A percentile compares a stretch with the other conserved stretches of the same genome.
Evolutionary conservation across 169 alveolate species (phyloP).

Genomic region (Fabrea salina): DNA sequence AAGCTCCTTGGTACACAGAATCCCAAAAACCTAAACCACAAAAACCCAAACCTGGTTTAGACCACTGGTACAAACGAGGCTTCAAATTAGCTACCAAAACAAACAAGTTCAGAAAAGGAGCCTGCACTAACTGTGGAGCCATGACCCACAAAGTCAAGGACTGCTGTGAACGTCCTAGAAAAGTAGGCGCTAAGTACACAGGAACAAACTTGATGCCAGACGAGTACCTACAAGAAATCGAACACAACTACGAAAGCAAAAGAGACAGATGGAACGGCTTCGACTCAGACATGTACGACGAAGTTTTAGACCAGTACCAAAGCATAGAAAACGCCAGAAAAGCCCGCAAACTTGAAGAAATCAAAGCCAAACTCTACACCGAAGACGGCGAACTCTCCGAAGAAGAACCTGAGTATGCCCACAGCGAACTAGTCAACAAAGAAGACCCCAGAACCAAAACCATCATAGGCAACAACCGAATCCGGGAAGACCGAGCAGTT

Average conservation of each 20-base stretch:
- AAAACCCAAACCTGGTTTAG: constrained; percentile 33
- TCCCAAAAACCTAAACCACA: constrained; percentile 61
- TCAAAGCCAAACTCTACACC: constrained; percentile 47
- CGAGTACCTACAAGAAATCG: constrained; percentile 82
- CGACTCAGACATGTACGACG: constrained; percentile 87
- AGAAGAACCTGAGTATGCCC: constrained; percentile 52
- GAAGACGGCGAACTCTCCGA: constrained; percentile 57
- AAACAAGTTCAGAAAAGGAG: constrained; percentile 89
- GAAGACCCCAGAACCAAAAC: constrained; percentile 81
- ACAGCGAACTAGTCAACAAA: constrained; percentile 54
- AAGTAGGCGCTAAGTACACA: constrained; percentile 94
- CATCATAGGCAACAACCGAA: constrained; percentile 90
- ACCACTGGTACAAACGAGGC: constrained; percentile 65
- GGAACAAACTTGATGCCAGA: constrained; percentile 89
- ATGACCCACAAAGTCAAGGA: constrained; percentile 94
- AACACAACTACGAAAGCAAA: constrained; percentile 92
- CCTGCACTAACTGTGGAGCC: constrained; percentile 99
- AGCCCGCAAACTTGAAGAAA: constrained; percentile 73
- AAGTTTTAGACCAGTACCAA: constrained; percentile 85
- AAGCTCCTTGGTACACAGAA: constrained; percentile 85
- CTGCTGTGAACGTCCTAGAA: constrained; percentile 97
- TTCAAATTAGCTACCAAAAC: constrained; percentile 35
- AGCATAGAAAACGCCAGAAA: constrained; percentile 84
- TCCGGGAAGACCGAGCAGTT: constrained; percentile 96
- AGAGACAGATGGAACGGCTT: constrained; percentile 98